These are phyloP conservation scores for Hypomontagnella submonticulosa DNA, from an alignment of 495 filamentous ascomycete genomes.

Conservation along the genomic window DNA sequence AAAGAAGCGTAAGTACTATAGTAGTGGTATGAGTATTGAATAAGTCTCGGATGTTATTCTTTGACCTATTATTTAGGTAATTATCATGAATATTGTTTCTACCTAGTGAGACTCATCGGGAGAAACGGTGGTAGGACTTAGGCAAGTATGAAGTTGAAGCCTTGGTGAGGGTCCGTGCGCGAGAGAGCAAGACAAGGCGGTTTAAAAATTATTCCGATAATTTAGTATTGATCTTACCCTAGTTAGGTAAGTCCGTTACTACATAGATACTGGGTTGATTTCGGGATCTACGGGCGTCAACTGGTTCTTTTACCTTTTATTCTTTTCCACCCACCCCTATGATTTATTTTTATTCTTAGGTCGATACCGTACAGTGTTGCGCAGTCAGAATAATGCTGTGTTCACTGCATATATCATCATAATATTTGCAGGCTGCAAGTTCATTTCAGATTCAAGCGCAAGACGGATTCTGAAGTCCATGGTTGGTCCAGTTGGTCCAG, in stretches of 20 bases:
- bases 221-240: background rate
- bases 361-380: too few species aligned
- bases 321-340: background rate
- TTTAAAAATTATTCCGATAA: conserved; percentile 37
- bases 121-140: too few species aligned
- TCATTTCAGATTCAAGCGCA: conserved; percentile 33
- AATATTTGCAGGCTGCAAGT: conserved; percentile 21
- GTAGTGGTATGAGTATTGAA: too few species aligned
- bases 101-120: background rate
- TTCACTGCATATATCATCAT: background rate
- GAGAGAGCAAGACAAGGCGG: conserved; percentile 1
- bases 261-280: too few species aligned
- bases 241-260: conserved; percentile 1
- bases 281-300: too few species aligned
- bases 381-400: too few species aligned
- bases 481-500: conserved; percentile 29
- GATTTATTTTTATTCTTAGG: background rate
- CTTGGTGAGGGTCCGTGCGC: background rate
- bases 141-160: conserved; percentile 3
- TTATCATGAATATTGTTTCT: too few species aligned
- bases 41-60: too few species aligned
- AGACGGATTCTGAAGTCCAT: conserved; percentile 22
- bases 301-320: background rate
- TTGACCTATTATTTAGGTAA: too few species aligned
- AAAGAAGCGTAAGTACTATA: too few species aligned